Evolutionary conservation across 73 alveolate genomes (phyloP).

Genomic region (Stentor roeselii): DNA sequence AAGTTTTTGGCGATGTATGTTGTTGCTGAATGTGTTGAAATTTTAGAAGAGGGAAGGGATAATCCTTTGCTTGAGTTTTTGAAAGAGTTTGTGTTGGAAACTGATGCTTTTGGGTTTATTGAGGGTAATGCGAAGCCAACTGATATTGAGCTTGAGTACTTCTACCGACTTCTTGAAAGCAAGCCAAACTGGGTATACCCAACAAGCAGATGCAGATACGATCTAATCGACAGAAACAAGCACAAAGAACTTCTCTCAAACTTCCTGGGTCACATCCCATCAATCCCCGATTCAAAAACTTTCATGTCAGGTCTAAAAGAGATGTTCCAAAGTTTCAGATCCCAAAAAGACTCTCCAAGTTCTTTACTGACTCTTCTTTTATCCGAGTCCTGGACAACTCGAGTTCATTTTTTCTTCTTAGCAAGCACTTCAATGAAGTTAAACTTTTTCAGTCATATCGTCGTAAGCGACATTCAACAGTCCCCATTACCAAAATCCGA

Average conservation of each 20-base stretch:
- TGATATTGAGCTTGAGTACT: background rate
- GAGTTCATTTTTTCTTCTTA: background rate
- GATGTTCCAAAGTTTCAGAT: background rate
- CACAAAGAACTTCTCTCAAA: background rate
- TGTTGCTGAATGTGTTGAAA: slow-evolving; percentile 1
- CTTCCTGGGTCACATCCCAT: background rate
- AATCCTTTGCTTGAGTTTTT: background rate
- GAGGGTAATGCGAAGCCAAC: background rate
- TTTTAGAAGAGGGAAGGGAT: background rate
- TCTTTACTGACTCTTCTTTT: background rate
- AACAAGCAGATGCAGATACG: background rate
- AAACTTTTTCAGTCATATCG: background rate
- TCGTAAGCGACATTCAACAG: background rate
- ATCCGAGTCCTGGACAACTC: background rate
- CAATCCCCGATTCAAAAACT: background rate
- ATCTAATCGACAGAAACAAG: background rate
- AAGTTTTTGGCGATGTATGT: background rate
- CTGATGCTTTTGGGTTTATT: background rate
- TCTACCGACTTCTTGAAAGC: background rate
- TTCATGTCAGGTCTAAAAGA: background rate
- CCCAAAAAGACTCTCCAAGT: background rate
- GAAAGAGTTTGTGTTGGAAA: background rate
- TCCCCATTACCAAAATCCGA: background rate
- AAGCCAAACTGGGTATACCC: background rate
- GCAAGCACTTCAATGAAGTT: slow-evolving; percentile 17